Evolutionary conservation across 441 rosid genomes (phyloP).

Genomic region (Corymbia calophylla): DNA sequence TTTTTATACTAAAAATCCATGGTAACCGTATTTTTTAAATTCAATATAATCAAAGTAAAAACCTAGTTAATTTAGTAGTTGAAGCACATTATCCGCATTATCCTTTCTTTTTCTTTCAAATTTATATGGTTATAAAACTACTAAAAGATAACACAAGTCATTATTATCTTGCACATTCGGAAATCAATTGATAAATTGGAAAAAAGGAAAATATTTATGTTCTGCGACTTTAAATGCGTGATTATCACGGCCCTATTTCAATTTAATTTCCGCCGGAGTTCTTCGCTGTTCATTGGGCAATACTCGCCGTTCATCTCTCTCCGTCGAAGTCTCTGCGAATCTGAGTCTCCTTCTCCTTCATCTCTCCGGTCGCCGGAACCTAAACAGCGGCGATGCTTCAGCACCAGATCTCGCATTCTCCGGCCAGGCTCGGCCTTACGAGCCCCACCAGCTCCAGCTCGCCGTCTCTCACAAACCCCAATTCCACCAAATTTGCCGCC

Average conservation of each 20-base stretch:
- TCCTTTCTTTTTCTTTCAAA: not conserved
- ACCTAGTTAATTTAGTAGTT: not conserved
- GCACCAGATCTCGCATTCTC: constrained; percentile 78
- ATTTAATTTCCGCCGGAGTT: not conserved
- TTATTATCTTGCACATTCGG: not conserved
- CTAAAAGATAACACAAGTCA: not conserved
- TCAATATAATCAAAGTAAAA: not conserved
- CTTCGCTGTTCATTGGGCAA: not conserved
- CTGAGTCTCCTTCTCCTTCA: not conserved
- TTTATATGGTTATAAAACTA: not conserved
- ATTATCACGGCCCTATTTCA: not conserved
- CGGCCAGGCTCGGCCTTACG: constrained; percentile 72
- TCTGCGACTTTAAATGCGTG: not conserved
- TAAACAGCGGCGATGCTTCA: constrained; percentile 41
- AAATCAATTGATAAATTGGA: not conserved
- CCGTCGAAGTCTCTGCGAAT: not conserved
- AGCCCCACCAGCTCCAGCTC: constrained; percentile 75
- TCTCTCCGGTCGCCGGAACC: not conserved
- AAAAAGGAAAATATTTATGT: too few species aligned
- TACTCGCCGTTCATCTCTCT: not conserved
- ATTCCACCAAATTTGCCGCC: constrained; percentile 56
- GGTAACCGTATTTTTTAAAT: not conserved
- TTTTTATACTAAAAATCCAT: not conserved
- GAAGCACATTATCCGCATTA: not conserved
- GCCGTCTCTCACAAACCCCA: constrained; percentile 58